phyloP scores from a whole-genome alignment of 2,329 filamentous ascomycete species.

The Aspergillus niger region DNA sequence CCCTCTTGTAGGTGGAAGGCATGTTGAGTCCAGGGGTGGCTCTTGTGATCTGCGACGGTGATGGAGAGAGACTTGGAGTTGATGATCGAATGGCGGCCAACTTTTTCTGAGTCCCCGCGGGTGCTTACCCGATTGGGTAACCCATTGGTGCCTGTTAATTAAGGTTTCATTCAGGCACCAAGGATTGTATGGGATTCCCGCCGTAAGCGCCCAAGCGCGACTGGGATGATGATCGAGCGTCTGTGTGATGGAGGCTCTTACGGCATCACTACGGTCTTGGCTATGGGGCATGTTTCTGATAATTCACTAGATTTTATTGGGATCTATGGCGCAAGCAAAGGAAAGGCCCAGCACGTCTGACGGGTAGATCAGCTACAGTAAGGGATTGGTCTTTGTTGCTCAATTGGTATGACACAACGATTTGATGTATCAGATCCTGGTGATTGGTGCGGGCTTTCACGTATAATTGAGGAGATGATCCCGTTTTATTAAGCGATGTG shows the following conservation, averaged over 20 bases:
- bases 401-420: not conserved
- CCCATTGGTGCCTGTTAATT: not conserved
- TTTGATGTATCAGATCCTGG: not conserved
- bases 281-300: not conserved
- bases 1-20: constrained; percentile 86
- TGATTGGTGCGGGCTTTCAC: not conserved
- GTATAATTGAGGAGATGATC: not conserved
- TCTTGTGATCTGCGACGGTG: constrained; percentile 10
- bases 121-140: constrained; percentile 24
- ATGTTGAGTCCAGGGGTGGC: constrained; percentile 51
- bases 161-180: constrained; percentile 10
- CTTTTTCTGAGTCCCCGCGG: constrained; percentile 25
- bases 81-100: constrained; percentile 20
- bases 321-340: not conserved
- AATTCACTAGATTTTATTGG: not conserved
- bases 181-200: constrained; percentile 3
- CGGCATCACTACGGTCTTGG: not conserved
- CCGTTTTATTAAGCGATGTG: not conserved
- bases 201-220: constrained; percentile 26
- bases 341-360: not conserved
- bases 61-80: constrained; percentile 7
- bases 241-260: constrained; percentile 8
- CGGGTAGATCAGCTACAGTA: too few species aligned
- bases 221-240: constrained; percentile 8
- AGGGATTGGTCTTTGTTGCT: too few species aligned